These are phyloP conservation scores for Pleurotus ostreatus DNA, from an alignment of 768 basidiomycete genomes.

Conservation along the genomic window DNA sequence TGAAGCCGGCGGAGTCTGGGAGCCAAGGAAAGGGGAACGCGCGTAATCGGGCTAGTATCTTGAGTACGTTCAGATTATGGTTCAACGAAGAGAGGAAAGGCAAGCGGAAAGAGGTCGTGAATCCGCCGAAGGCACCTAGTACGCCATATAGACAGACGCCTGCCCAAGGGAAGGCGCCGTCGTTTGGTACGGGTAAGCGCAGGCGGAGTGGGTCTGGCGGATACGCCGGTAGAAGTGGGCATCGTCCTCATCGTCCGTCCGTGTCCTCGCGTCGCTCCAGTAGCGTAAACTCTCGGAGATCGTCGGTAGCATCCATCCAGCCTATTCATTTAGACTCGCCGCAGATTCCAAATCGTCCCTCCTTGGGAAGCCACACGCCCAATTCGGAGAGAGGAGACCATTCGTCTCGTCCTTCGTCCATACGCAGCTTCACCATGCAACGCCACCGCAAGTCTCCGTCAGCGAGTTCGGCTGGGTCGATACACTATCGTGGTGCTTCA, in stretches of 20 bases:
- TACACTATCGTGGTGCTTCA: constrained; percentile 63
- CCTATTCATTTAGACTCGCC: constrained; percentile 57
- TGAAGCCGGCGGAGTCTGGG: constrained; percentile 39
- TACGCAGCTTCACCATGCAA: constrained; percentile 72
- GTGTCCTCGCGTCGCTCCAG: constrained; percentile 84
- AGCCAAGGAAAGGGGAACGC: constrained; percentile 26
- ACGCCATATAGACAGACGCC: constrained; percentile 14
- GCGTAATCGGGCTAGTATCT: constrained; percentile 72
- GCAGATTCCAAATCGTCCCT: constrained; percentile 59
- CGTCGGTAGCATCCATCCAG: constrained; percentile 47
- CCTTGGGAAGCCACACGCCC: constrained; percentile 79
- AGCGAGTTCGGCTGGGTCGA: constrained; percentile 70
- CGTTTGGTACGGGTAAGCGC: constrained; percentile 42
- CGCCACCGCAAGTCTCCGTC: constrained; percentile 76
- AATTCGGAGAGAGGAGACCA: constrained; percentile 81
- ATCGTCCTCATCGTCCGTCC: constrained; percentile 65
- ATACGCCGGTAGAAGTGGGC: constrained; percentile 24
- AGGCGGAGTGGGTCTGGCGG: constrained; percentile 39
- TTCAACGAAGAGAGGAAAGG: constrained; percentile 90
- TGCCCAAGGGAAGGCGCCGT: background rate
- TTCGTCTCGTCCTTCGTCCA: constrained; percentile 78
- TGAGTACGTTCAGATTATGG: constrained; percentile 86
- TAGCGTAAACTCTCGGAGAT: constrained; percentile 83
- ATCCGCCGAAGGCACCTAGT: constrained; percentile 21
- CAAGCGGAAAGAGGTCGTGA: constrained; percentile 61